Conservation (phyloP, 179 eudicot genomes). For the Monotropa hypopitys region DNA sequence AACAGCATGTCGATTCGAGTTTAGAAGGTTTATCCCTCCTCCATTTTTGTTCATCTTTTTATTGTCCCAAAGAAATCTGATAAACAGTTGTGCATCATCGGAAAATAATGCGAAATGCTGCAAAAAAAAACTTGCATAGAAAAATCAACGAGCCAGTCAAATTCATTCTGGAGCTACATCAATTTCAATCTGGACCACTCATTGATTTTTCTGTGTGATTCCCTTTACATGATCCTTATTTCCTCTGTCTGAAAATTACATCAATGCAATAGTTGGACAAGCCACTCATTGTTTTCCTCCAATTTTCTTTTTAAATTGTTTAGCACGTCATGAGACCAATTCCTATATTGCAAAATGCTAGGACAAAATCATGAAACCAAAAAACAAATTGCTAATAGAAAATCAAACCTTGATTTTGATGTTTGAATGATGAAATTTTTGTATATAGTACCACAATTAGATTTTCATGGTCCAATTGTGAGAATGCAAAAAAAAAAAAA, state of each 20-base stretch:
- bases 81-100: not conserved
- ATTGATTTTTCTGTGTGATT: not conserved
- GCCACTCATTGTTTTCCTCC: not conserved
- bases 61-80: not conserved
- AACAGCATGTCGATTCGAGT: constrained; percentile 23
- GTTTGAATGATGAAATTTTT: not conserved
- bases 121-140: not conserved
- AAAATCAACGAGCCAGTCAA: not conserved
- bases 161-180: not conserved
- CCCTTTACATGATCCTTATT: not conserved
- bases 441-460: not conserved
- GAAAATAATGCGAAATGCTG: not conserved
- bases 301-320: not conserved
- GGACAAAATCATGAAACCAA: no score
- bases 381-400: no score
- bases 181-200: not conserved
- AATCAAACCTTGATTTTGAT: not conserved
- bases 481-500: not conserved
- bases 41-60: not conserved
- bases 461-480: not conserved
- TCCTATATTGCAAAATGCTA: not conserved
- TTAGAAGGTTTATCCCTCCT: constrained; percentile 34
- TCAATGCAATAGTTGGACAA: not conserved
- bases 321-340: not conserved
- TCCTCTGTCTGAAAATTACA: not conserved